Evolutionary conservation across 169 alveolate species (phyloP).

Genomic region (Cytauxzoon felis): DNA sequence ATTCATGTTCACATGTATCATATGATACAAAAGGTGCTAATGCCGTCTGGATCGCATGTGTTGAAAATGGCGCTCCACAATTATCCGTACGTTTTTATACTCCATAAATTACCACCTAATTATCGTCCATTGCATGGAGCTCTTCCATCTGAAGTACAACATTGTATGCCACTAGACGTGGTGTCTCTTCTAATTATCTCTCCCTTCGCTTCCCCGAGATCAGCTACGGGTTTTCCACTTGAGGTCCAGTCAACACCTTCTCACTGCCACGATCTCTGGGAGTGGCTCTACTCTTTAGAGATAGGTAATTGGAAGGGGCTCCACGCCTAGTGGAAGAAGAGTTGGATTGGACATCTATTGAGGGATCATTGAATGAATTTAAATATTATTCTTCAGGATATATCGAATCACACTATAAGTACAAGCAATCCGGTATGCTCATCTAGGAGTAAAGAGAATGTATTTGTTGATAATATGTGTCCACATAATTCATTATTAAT

Average conservation of each 20-base stretch:
- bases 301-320: too few relatives aligned
- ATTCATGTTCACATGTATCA: conserved; percentile 41
- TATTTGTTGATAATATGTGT: conserved; percentile 25
- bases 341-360: too few relatives aligned
- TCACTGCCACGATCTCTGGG: too few relatives aligned
- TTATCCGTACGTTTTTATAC: background rate
- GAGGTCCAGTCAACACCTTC: too few relatives aligned
- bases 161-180: too few relatives aligned
- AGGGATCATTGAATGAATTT: background rate
- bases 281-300: too few relatives aligned
- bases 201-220: too few relatives aligned
- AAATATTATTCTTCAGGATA: background rate
- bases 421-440: conserved; percentile 15
- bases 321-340: too few relatives aligned
- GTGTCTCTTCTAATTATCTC: too few relatives aligned
- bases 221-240: too few relatives aligned
- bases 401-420: conserved; percentile 33
- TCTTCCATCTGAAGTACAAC: too few relatives aligned
- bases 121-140: too few relatives aligned
- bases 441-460: background rate
- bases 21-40: background rate
- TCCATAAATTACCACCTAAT: background rate
- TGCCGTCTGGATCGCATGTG: conserved; percentile 64
- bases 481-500: conserved; percentile 17
- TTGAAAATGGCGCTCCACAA: conserved; percentile 57